Base-by-base conservation (phyloP, 1,139 yeast genomes). In the Pichia sp. region DNA sequence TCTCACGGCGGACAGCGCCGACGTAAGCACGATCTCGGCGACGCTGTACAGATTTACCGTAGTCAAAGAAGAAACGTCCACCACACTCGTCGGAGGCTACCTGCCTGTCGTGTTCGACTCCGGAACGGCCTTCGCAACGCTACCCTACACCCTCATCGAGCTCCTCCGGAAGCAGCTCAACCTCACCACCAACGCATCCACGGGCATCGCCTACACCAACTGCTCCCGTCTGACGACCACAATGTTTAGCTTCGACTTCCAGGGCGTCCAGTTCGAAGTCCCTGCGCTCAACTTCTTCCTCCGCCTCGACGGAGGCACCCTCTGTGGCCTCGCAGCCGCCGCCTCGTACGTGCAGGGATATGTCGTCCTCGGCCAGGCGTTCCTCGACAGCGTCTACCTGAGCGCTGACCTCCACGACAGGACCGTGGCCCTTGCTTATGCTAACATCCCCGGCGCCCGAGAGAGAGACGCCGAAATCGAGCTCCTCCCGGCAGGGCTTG, bases 361-460 rank as follows among this genome's bases (percentile, higher is more conserved):
- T 1, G 64, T 70, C 49, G 71, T 80, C 30, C 66, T 88, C 9
- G 97, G 97, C 46, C 95, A 87, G 68, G 78, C 84, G 42, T 83
- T 89, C 71, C 72, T 90, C 63, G 77, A 89, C 58, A 75, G 80
- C 51, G 89, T 89, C 5, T 90, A 89, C 67, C 80, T 84, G 49
- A 95, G 88, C 42, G 89, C 79, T 63, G 95, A 91, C 69, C 71
- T 89, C 60, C 91, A 86, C 33, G 80, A 78, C 59, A 70, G 73
- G 53, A 80, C 81, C 63, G 73, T 90, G 29, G 83, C 85, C 0
- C 57, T 91, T 53, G 96, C 93, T 1, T 89, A 80, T 20, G 55
- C 84, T 5, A 71, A 71, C 33, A 46, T 38, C 17, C 41, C 41
- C 41, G 17, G 6, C 41, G 17, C 41, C 41, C 9, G 17, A 20